Base-by-base conservation (phyloP, 106 monocot genomes). In the Agapanthus africanus region DNA sequence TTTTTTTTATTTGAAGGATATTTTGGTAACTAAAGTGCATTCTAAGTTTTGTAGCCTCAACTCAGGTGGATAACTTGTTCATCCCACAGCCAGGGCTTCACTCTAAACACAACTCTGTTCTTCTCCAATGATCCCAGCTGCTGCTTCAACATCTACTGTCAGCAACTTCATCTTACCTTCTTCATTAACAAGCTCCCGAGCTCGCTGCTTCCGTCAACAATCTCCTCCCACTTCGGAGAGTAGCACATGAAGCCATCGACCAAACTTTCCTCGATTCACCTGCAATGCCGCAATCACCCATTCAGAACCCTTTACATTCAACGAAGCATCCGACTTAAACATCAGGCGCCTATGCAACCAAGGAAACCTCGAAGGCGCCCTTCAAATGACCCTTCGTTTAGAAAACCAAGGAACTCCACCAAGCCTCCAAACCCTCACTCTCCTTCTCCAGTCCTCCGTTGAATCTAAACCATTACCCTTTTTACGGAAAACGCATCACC, bases 361-460 rank as follows among this genome's bases (percentile, higher is more conserved):
- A 25, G 59, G 59, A 6, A 75, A 65, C 0, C 8, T 65, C 6
- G 52, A 70, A 44, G 67, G 59, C 18, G 82, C 82, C 19, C 46
- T 82, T 51, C 65, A 47, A 49, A n/a, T 82, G 8, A n/a, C 76
- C 27, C 68, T 70, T 4, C 38, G 66, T 60, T 36, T 79, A 76
- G 60, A 63, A 15, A 70, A 52, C 42, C 46, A 30, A 11, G 74
- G 72, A 26, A 22, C 49, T 41, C 33, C 61, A 7, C 34, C 50
- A 19, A 26, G 69, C 23, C 47, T 68, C 6, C 18, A 31, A 26
- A 63, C n/a, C 13, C 79, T 82, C 1, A 10, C 32, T 61, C 59
- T 70, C 1, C 66, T 82, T 11, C 70, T 90, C 33, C 90, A 85
- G 54, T 50, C 71, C 37, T 83, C 82, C 63, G 64, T 37, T 4